Base-by-base conservation (phyloP, 208 protist genomes). In the Phytomonas francai region DNA sequence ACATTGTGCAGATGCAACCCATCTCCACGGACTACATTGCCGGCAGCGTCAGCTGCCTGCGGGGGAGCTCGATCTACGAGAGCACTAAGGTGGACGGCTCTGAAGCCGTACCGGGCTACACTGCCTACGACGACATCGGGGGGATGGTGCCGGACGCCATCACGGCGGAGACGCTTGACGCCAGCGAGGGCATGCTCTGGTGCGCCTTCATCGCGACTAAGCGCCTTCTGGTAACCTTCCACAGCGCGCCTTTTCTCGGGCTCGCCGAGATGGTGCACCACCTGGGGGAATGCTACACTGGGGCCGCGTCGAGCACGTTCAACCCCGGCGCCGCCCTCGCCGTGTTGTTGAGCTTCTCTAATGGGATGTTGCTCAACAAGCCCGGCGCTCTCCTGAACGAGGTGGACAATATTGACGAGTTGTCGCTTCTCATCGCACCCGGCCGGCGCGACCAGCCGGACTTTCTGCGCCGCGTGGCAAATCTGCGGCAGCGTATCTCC, bases 361-460 rank as follows among this genome's bases (percentile, higher is more conserved):
- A 68, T 65, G 89, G 91, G 76, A 80, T 83, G 65, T 67, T 75
- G 67, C 67, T 95, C 30, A 83, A 85, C 4, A 82, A 92, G 68
- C 83, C 82, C 34, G 87, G 84, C n/a, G 63, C 76, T 58, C 67
- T 93, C 49, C 68, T 95, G 31, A 83, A 77, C 34, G 85, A 95
- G 71, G 89, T 95, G 54, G 87, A 91, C 71, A 79, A 77, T 65
- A 85, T 95, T 28, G 85, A 95, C 61, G 89, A 95, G 73, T 93
- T 95, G 85, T 83, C 92, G 61, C 73, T 93, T 59, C 80, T 93
- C 19, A 88, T 95, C 70, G 85, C 87, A 9, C 86, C 89, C 2
- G 86, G 83, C 9, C 66, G 83, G 68, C 83, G 76, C 28, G 89
- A 95, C 71, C 89, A 95, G 78, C 76, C 87, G 4, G 89, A 95